Percentiles rank a stretch among this genome's conserved stretches.
Conservation (phyloP, 2,329 filamentous ascomycete species). For the Biscogniauxia mediterranea region DNA sequence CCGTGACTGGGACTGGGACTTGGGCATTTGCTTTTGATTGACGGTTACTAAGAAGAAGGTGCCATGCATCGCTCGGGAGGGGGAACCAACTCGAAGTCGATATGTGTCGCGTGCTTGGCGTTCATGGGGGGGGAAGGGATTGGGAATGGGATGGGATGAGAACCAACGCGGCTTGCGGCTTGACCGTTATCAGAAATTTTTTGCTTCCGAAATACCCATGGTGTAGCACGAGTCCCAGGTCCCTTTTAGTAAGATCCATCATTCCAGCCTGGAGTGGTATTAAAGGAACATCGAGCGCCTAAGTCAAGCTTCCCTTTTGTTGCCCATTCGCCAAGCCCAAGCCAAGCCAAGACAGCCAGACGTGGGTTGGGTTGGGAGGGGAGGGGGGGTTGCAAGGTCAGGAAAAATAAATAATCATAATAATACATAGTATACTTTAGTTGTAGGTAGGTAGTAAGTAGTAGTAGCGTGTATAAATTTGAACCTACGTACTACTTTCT, state of each 20-base stretch:
- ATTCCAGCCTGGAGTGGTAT: background rate
- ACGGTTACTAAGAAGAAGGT: background rate
- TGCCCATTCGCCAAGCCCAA: background rate
- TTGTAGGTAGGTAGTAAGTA: no score
- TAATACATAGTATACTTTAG: no score
- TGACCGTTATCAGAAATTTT: background rate
- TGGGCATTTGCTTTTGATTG: background rate
- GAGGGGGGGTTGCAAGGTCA: no score
- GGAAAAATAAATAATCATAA: no score
- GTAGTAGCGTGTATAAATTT: no score
- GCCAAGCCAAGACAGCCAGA: background rate
- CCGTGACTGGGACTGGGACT: background rate
- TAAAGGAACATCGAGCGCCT: background rate
- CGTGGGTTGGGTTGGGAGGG: no score
- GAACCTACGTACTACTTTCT: no score
- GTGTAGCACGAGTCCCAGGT: background rate
- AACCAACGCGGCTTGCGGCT: background rate
- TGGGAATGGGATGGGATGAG: background rate
- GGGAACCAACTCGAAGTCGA: background rate
- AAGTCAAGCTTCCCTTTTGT: background rate
- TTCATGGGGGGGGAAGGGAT: background rate
- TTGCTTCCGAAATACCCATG: background rate
- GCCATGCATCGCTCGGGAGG: background rate
- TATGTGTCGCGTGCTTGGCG: background rate
- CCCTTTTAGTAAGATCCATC: background rate